A percentile compares a stretch with the other conserved stretches of the same genome.
These are phyloP conservation scores for Aspergillus glaucus DNA, from an alignment of 2,329 filamentous ascomycete genomes.

Conservation along the genomic window DNA sequence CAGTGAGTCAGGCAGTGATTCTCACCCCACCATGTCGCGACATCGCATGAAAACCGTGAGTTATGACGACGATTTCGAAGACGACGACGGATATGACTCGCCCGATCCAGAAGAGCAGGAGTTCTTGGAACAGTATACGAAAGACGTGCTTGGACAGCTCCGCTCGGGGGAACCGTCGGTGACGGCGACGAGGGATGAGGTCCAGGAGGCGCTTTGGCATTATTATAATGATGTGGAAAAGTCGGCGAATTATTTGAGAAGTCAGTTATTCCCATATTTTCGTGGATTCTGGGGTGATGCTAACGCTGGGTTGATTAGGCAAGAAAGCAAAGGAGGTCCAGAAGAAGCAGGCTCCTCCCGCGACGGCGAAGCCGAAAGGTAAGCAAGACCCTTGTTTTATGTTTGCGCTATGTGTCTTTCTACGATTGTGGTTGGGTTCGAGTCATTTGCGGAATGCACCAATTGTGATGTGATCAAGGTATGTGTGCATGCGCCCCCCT, in stretches of 20 bases:
- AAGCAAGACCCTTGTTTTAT: slow-evolving; percentile 16
- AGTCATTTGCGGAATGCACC: slow-evolving; percentile 2
- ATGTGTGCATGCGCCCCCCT: slow-evolving; percentile 10
- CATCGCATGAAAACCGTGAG: slow-evolving; percentile 41
- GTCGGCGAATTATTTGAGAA: slow-evolving; percentile 70
- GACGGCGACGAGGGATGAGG: slow-evolving; percentile 61
- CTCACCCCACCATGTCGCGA: slow-evolving; percentile 34
- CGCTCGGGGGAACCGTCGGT: slow-evolving; percentile 54
- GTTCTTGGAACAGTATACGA: slow-evolving; percentile 60
- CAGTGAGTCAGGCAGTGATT: neutral
- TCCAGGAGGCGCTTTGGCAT: slow-evolving; percentile 87
- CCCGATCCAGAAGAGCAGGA: slow-evolving; percentile 42
- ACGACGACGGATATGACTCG: slow-evolving; percentile 37
- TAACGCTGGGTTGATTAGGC: slow-evolving; percentile 10
- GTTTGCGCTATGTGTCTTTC: slow-evolving; percentile 4
- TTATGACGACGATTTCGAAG: slow-evolving; percentile 34
- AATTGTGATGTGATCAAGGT: neutral
- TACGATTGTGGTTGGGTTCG: slow-evolving; percentile 25
- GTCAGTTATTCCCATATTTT: slow-evolving; percentile 36
- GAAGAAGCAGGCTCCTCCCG: slow-evolving; percentile 23
- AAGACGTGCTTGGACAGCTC: slow-evolving; percentile 61
- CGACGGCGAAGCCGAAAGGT: slow-evolving; percentile 20
- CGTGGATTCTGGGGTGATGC: neutral
- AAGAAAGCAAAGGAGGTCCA: slow-evolving; percentile 33
- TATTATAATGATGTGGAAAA: slow-evolving; percentile 94